Evolutionary conservation across 352 stramenopile species (phyloP).

Genomic region (Globisporangium cylindrosporum): DNA sequence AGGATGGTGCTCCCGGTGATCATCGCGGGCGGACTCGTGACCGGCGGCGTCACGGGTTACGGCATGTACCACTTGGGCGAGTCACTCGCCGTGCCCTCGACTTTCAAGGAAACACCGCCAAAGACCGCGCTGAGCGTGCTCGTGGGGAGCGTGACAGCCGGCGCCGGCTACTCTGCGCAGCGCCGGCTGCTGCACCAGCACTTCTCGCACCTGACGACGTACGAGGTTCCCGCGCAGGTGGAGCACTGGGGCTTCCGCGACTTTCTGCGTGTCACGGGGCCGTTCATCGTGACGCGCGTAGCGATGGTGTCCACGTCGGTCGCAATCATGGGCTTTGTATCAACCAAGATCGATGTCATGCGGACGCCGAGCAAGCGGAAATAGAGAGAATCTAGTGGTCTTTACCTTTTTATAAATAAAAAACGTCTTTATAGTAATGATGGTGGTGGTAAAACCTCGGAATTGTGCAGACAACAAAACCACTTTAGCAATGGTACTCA

Average conservation of each 20-base stretch:
- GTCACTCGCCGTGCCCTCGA: slow-evolving; percentile 36
- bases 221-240: slow-evolving; percentile 67
- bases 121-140: slow-evolving; percentile 42
- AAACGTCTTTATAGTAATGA: background rate
- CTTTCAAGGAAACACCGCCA: slow-evolving; percentile 27
- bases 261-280: slow-evolving; percentile 59
- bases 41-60: slow-evolving; percentile 50
- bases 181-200: slow-evolving; percentile 49
- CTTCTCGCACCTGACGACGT: slow-evolving; percentile 62
- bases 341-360: slow-evolving; percentile 53
- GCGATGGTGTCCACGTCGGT: slow-evolving; percentile 70
- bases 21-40: slow-evolving; percentile 47
- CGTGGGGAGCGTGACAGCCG: slow-evolving; percentile 28
- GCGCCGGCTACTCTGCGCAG: slow-evolving; percentile 52
- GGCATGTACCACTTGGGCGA: slow-evolving; percentile 68
- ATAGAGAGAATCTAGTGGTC: background rate
- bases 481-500: no score
- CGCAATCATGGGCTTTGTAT: slow-evolving; percentile 63
- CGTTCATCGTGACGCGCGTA: slow-evolving; percentile 52
- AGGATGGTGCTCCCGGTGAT: slow-evolving; percentile 70
- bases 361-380: background rate
- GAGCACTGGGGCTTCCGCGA: slow-evolving; percentile 65
- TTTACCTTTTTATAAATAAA: background rate
- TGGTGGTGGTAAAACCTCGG: no score
- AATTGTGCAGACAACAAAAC: no score